These are phyloP conservation scores for Pisolithus thermaeus DNA, from an alignment of 1,284 basidiomycete genomes.

Conservation along the genomic window DNA sequence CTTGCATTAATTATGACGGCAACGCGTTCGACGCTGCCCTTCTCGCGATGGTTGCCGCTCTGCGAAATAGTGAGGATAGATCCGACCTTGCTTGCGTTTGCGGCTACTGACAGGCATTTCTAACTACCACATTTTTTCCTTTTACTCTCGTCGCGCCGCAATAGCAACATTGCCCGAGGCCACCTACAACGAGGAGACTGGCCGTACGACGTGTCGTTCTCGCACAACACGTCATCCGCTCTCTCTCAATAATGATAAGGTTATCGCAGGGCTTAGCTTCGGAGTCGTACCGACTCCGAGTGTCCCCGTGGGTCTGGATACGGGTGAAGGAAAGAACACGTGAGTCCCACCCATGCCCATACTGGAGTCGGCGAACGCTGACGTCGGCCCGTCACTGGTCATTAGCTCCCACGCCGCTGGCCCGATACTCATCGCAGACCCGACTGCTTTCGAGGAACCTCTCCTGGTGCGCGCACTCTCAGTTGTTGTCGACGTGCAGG, in stretches of 20 bases:
- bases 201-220: conserved; percentile 58
- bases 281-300: conserved; percentile 47
- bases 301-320: background rate
- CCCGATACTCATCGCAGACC: conserved; percentile 72
- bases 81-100: background rate
- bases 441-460: conserved; percentile 87
- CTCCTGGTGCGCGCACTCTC: conserved; percentile 69
- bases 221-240: conserved; percentile 29
- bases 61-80: conserved; percentile 68
- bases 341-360: background rate
- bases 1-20: conserved; percentile 95
- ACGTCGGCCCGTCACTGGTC: background rate
- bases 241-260: conserved; percentile 9
- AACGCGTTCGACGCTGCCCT: conserved; percentile 91
- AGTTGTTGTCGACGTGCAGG: conserved; percentile 51
- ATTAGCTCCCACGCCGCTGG: background rate
- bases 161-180: conserved; percentile 74
- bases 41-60: conserved; percentile 81
- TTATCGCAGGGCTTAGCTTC: conserved; percentile 20
- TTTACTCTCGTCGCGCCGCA: background rate
- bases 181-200: conserved; percentile 64
- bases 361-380: background rate
- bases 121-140: background rate
- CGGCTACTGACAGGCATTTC: background rate
- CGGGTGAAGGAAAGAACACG: background rate